These are phyloP conservation scores for Draba incana DNA, from an alignment of 345 rosid species.

Conservation along the genomic window DNA sequence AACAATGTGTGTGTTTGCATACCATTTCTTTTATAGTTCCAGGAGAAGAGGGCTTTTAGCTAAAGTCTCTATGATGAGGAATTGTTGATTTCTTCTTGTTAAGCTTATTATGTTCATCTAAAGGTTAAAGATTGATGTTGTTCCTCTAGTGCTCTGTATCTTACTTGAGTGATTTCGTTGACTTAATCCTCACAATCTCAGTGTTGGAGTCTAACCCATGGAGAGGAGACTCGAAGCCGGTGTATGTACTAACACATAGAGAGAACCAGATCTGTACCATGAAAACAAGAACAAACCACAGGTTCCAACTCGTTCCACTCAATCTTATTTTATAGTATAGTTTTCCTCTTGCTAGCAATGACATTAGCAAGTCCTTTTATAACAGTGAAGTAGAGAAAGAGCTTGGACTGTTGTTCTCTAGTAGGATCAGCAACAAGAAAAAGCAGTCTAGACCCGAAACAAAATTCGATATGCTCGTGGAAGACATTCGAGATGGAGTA, in stretches of 20 bases:
- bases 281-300: conserved; percentile 91
- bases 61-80: conserved; percentile 2
- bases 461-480: conserved; percentile 92
- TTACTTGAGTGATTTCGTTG: background rate
- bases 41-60: conserved; percentile 19
- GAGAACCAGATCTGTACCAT: conserved; percentile 88
- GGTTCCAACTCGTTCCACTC: conserved; percentile 49
- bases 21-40: background rate
- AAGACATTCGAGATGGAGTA: conserved; percentile 89
- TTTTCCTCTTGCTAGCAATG: conserved; percentile 1
- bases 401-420: conserved; percentile 80
- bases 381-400: conserved; percentile 91
- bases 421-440: conserved; percentile 52
- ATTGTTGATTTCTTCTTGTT: conserved; percentile 13
- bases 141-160: conserved; percentile 2
- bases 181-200: conserved; percentile 31
- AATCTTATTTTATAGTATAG: conserved; percentile 24
- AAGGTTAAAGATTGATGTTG: background rate
- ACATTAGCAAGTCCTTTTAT: background rate
- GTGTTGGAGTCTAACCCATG: conserved; percentile 97
- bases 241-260: conserved; percentile 77
- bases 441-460: conserved; percentile 65
- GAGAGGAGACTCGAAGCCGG: conserved; percentile 86
- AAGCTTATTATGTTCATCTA: conserved; percentile 2
- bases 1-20: background rate